Base-by-base conservation (phyloP, 2,329 filamentous ascomycete genomes). In the Colletotrichum camelliae region DNA sequence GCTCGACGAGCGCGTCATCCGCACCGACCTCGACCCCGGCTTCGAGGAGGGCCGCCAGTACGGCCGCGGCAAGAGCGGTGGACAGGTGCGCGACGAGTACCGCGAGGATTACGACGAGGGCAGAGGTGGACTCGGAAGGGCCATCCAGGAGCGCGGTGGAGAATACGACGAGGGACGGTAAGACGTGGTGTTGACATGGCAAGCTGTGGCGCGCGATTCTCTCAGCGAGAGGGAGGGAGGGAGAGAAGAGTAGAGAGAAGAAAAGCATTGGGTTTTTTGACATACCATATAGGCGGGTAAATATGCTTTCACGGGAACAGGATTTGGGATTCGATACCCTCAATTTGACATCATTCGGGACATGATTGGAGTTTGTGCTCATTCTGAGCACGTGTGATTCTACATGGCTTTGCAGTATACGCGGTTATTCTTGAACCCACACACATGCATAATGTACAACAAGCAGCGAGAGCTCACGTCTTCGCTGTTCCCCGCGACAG, bases 41-140 rank as follows among this genome's bases (percentile, higher is more conserved):
- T 99, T 99, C 80, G 93, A 96, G 80, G 97, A 99, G 87, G 97
- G 97, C 8, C 92, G 97, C 76, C 97, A 99, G 87, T 99, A 98
- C 84, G 97, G 96, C 77, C 93, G 96, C 69, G 96, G 96, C 81
- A 98, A 98, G 88, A 98, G 95, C 76, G 97, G 97, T 75, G 97
- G 97, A 6, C 97, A 99, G 87, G 97, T 99, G 77, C 93, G 97
- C 79, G 97, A 99, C 84, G 97, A 99, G 88, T 99, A 98, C 86
- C 92, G 97, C 61, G 95, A 98, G 84, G 97, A 99, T 87, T 99
- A 93, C 83, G 97, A 99, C 83, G 96, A 98, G 76, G 97, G 97
- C 18, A 91, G 97, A 80, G 97, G 97, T 80, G 97, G 97, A 13
- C 92, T 96, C 79, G 96, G 97, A 58, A 91, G 96, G 78, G 95